Base-by-base conservation (phyloP, 176 grass and related monocot genomes). In the Eragrostis curvula region DNA sequence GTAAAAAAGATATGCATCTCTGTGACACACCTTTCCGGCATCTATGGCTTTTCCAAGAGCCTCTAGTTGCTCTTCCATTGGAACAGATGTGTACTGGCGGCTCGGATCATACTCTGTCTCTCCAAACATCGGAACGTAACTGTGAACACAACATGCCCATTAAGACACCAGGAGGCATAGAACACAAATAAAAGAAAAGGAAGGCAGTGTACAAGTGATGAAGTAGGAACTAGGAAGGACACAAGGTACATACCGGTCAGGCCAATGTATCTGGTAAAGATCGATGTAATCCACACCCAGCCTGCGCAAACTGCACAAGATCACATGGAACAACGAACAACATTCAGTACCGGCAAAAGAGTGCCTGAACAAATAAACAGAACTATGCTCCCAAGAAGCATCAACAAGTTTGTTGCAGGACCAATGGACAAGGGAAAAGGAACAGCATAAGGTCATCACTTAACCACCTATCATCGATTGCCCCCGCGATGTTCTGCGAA, bases 241-340 rank as follows among this genome's bases (percentile, higher is more conserved):
- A 9, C 17, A 12, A 80, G 63, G 6, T 6, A 68, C 4, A 68
- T 21, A 98, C 96, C 96, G 89, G 47, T 98, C 96, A 40, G 96
- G 92, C 96, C 96, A 98, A 82, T 98, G 96, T 79, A 98, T 98
- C 84, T 98, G 92, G 71, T 93, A 98, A 58, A 98, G 84, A 82
- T 98, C 96, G 30, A 98, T 95, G 62, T 98, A 98, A 74, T 98
- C 96, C 49, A 88, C 77, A 2, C 79, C 80, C 40, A 98, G 61
- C 53, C 92, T 79, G 14, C 17, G 25, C 81, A 98, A 88, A 87
- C 89, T 91, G 78, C 29, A 89, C n/a, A 73, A 62, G 12, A 70
- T 13, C 40, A 81, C 7, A 86, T 14, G 14, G 55, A 77, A 66
- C 44, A 24, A 64, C 17, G 28, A 24, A 24, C 13, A 51, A 36